Evolutionary conservation across 108 stramenopile genomes (phyloP).

Genomic region (Bacterosira constricta): DNA sequence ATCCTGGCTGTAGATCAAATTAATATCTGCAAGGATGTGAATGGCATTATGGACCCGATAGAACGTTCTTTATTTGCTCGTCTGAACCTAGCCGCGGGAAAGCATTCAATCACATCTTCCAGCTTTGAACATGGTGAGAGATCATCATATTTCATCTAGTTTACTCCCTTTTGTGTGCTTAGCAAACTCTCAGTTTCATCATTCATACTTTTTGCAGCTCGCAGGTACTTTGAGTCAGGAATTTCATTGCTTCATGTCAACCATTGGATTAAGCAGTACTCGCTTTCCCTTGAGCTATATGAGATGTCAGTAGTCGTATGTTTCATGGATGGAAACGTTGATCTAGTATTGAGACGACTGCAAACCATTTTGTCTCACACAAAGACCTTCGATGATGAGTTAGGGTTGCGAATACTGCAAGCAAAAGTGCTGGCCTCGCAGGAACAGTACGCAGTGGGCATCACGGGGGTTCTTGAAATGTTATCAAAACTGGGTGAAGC

Average conservation of each 20-base stretch:
- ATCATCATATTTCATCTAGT: too few relatives aligned
- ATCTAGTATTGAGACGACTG: neutral
- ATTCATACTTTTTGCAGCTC: too few relatives aligned
- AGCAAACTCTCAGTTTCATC: too few relatives aligned
- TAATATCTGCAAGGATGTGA: constrained; percentile 9
- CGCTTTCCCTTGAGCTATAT: neutral
- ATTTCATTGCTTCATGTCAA: constrained; percentile 9
- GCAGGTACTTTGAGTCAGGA: constrained; percentile 1
- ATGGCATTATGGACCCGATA: neutral
- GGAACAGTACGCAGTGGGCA: neutral
- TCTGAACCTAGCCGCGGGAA: constrained; percentile 2
- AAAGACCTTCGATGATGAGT: neutral
- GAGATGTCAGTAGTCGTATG: neutral
- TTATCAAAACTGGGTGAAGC: neutral
- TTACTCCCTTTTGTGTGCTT: too few relatives aligned
- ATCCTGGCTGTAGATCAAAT: constrained; percentile 6
- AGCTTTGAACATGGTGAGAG: neutral
- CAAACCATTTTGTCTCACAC: neutral
- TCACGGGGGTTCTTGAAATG: neutral
- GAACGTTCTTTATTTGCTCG: neutral
- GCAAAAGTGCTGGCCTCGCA: neutral
- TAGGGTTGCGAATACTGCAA: neutral
- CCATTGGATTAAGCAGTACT: constrained; percentile 2
- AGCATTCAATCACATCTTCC: constrained; percentile 2
- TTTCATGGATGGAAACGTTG: neutral